A percentile compares a stretch with the other conserved stretches of the same genome.
These are phyloP conservation scores for Gelatoporia subvermispora DNA, from an alignment of 768 basidiomycete genomes.

Conservation along the genomic window DNA sequence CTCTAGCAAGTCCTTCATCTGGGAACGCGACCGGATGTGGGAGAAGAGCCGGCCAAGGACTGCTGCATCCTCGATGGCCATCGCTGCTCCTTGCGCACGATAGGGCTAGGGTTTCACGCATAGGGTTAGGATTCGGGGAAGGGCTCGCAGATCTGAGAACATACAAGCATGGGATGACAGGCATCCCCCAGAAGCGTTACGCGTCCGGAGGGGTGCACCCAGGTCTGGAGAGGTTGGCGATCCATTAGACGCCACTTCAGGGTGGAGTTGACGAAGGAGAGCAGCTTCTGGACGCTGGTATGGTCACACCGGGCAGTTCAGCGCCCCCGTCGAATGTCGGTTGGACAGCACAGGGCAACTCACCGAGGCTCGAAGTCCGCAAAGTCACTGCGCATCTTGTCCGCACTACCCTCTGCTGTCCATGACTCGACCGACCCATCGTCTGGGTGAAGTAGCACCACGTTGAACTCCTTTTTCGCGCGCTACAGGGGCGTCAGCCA, in stretches of 20 bases:
- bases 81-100: conserved; percentile 39
- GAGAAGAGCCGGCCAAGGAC: conserved; percentile 46
- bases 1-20: conserved; percentile 41
- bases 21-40: conserved; percentile 34
- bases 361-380: conserved; percentile 38
- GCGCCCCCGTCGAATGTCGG: not conserved
- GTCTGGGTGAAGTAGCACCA: conserved; percentile 34
- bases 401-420: conserved; percentile 37
- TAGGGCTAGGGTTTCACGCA: conserved; percentile 26
- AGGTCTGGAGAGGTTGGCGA: conserved; percentile 33
- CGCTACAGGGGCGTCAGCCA: conserved; percentile 17
- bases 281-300: conserved; percentile 31
- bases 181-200: conserved; percentile 36
- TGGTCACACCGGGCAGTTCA: not conserved
- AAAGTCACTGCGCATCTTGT: conserved; percentile 38
- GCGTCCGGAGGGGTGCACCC: conserved; percentile 32
- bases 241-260: conserved; percentile 41
- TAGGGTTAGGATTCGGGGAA: not conserved
- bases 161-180: conserved; percentile 40
- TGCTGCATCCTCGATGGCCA: conserved; percentile 48
- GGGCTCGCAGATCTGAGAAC: conserved; percentile 3
- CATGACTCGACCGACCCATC: conserved; percentile 38
- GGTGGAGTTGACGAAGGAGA: conserved; percentile 32
- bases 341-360: conserved; percentile 4
- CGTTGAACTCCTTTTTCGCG: conserved; percentile 30